Evolutionary conservation across 2,329 filamentous ascomycete species (phyloP).

Genomic region (Fusarium sarcochroum): DNA sequence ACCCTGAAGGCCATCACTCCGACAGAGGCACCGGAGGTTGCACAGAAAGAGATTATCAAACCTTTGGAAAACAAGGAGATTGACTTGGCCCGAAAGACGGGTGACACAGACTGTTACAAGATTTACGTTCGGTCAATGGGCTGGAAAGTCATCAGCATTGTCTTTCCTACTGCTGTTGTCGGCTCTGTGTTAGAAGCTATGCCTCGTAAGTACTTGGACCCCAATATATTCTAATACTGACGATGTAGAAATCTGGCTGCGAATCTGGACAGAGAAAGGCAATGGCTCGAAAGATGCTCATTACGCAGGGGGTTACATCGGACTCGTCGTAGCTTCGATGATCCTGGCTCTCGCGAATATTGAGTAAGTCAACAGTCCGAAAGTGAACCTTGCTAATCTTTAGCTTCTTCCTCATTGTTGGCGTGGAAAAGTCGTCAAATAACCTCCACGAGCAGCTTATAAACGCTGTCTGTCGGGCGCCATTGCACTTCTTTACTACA

Average conservation of each 20-base stretch:
- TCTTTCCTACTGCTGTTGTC: slow-evolving; percentile 30
- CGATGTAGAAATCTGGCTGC: slow-evolving; percentile 46
- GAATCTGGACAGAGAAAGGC: slow-evolving; percentile 47
- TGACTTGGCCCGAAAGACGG: slow-evolving; percentile 48
- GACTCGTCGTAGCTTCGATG: slow-evolving; percentile 38
- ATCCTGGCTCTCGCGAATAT: slow-evolving; percentile 25
- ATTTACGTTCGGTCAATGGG: slow-evolving; percentile 49
- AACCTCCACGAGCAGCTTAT: slow-evolving; percentile 41
- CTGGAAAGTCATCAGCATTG: slow-evolving; percentile 33
- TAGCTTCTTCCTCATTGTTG: slow-evolving; percentile 47
- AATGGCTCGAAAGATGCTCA: slow-evolving; percentile 33
- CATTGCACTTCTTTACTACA: slow-evolving; percentile 57
- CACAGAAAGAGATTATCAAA: not conserved
- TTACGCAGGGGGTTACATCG: slow-evolving; percentile 46
- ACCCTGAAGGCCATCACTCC: not conserved
- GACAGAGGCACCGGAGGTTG: not conserved
- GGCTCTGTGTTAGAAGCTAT: slow-evolving; percentile 38
- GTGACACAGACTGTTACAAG: slow-evolving; percentile 49
- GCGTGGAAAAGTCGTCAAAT: slow-evolving; percentile 43
- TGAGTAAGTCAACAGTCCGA: slow-evolving; percentile 1
- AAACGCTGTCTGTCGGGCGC: slow-evolving; percentile 50
- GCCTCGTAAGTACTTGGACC: slow-evolving; percentile 36
- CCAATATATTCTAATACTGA: not conserved
- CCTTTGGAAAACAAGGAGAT: slow-evolving; percentile 21
- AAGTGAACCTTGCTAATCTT: not conserved